A percentile compares a stretch with the other conserved stretches of the same genome.
Evolutionary conservation across 1,284 basidiomycete genomes (phyloP).

Genomic region (Quambalaria eucalypti): DNA sequence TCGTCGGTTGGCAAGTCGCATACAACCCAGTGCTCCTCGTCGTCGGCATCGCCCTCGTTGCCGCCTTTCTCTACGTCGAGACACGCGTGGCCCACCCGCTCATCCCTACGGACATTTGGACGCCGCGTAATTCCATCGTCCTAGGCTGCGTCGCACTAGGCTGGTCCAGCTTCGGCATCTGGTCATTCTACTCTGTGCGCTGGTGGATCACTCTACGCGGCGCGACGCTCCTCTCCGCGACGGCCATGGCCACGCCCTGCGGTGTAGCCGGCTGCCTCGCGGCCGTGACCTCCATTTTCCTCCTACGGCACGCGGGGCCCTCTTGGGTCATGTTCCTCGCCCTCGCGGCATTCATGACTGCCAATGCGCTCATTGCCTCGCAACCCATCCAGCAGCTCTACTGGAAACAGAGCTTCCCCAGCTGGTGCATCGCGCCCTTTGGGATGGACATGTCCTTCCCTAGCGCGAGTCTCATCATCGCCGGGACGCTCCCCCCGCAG

Average conservation of each 20-base stretch:
- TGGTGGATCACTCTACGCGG: conserved; percentile 8
- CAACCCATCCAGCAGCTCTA: conserved; percentile 14
- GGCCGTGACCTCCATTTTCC: conserved; percentile 15
- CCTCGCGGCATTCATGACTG: conserved; percentile 22
- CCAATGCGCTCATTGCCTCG: conserved; percentile 14
- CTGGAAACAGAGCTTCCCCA: conserved; percentile 18
- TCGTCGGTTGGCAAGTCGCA: conserved; percentile 27
- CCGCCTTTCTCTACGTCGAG: conserved; percentile 17
- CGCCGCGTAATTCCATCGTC: conserved; percentile 10
- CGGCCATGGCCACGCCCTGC: conserved; percentile 14
- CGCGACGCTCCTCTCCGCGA: conserved; percentile 9
- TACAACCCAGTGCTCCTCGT: conserved; percentile 27
- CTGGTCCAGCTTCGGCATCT: conserved; percentile 29
- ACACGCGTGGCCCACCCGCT: conserved; percentile 16
- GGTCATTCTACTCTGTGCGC: conserved; percentile 15
- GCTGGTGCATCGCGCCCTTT: conserved; percentile 15
- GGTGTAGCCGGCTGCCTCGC: conserved; percentile 19
- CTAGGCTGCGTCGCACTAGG: conserved; percentile 17
- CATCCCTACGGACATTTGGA: conserved; percentile 21
- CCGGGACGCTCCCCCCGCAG: conserved; percentile 16
- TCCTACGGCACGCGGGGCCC: conserved; percentile 14
- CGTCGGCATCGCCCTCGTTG: conserved; percentile 21
- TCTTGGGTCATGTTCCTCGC: conserved; percentile 21
- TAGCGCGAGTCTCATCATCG: conserved; percentile 22
- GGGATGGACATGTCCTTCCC: conserved; percentile 34